Evolutionary conservation across 257 asterid species (phyloP).

Genomic region (Ilex aquifolium): DNA sequence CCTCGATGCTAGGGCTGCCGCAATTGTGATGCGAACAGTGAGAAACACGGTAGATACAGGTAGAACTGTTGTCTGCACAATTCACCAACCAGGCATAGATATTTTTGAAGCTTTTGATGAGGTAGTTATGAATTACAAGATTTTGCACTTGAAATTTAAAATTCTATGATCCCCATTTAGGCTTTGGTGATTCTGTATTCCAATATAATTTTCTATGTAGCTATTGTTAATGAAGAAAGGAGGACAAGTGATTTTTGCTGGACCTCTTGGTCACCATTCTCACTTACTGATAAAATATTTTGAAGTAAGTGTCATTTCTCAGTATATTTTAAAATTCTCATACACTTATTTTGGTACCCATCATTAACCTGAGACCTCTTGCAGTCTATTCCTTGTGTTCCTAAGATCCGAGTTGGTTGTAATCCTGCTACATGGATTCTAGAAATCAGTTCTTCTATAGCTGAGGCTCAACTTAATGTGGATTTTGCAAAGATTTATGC

Average conservation of each 20-base stretch:
- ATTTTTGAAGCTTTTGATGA: slow-evolving; percentile 3
- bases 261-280: slow-evolving; percentile 3
- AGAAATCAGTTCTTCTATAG: too few relatives aligned
- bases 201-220: background rate
- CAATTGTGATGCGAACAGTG: slow-evolving; percentile 1
- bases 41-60: slow-evolving; percentile 3
- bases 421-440: too few relatives aligned
- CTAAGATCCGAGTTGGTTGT: too few relatives aligned
- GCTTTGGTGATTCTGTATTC: background rate
- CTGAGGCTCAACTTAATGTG: too few relatives aligned
- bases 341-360: too few relatives aligned
- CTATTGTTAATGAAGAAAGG: slow-evolving; percentile 1
- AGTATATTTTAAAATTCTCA: too few relatives aligned
- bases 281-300: background rate
- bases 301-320: background rate
- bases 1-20: slow-evolving; percentile 2
- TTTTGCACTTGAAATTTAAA: too few relatives aligned
- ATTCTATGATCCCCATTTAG: too few relatives aligned
- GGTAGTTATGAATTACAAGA: background rate
- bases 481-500: too few relatives aligned
- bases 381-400: too few relatives aligned
- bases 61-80: slow-evolving; percentile 3
- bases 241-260: background rate
- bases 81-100: slow-evolving; percentile 3
- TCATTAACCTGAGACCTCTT: too few relatives aligned